phyloP scores from a whole-genome alignment of 257 asterid genomes.

The Paraleonurus japonicus region DNA sequence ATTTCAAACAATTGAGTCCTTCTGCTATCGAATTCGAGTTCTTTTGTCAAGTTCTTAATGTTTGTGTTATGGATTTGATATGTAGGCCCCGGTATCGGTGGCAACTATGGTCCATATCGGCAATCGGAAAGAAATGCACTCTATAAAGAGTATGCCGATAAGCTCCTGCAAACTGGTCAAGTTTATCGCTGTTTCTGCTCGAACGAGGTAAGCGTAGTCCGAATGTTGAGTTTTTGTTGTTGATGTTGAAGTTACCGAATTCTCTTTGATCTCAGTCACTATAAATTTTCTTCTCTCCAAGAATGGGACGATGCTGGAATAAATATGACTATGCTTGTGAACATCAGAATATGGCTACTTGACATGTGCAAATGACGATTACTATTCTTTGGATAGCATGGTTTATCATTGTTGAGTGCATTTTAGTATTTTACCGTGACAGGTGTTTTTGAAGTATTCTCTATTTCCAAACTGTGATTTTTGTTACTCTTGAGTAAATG shows the following conservation, averaged over 20 bases:
- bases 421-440: not conserved
- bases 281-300: not conserved
- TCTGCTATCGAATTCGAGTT: not conserved
- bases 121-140: constrained; percentile 93
- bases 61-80: constrained; percentile 18
- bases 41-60: not conserved
- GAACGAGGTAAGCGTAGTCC: constrained; percentile 50
- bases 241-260: not conserved
- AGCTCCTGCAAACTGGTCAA: constrained; percentile 73
- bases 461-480: not conserved
- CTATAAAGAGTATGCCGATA: constrained; percentile 76
- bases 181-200: constrained; percentile 95
- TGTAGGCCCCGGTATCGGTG: constrained; percentile 87
- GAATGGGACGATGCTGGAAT: not conserved
- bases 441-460: not conserved
- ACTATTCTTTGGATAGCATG: not conserved
- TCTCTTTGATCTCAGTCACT: constrained; percentile 8
- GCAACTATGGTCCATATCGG: constrained; percentile 84
- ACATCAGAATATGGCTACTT: not conserved
- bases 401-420: not conserved
- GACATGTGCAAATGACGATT: not conserved
- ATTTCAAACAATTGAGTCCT: not conserved
- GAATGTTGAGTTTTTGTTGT: constrained; percentile 4
- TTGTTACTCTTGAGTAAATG: not conserved
- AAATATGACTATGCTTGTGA: not conserved